Base-by-base conservation (phyloP, 257 asterid species). In the Plantago ovata region DNA sequence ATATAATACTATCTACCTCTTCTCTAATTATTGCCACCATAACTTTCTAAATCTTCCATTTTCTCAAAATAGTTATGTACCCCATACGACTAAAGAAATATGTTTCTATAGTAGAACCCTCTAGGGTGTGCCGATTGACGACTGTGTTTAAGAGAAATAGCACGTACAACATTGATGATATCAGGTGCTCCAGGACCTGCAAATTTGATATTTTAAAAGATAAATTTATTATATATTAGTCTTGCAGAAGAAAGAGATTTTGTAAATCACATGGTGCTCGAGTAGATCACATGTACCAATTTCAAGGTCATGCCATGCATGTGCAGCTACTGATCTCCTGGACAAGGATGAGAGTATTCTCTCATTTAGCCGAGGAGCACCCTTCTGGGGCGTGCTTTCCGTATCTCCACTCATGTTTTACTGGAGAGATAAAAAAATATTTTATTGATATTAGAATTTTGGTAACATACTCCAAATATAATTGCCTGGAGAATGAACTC, bases 131-230 rank as follows among this genome's bases (percentile, higher is more conserved):
- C 20, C 53, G 16, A 28, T 9, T 8, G 10, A 49, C 0, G 23
- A 49, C 12, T 16, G 10, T 24, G 23, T 2, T 24, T 4, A 24
- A 48, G 23, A 16, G 18, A 7, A 48, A 19, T 48, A 48, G 53
- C 51, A 68, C 84, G 9, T 77, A 83, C 91, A 61, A 73, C 86
- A 63, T 80, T 83, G 53, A 83, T 50, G 56, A 80, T 61, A 16
- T 64, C 50, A 3, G 92, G 90, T 49, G 90, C 90, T 62, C 74
- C 90, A 38, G 86, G 77, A 57, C 90, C 86, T 80, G 77, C 75
- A 64, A 51, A 56, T 44, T 20, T 13, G 3, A 12, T 9, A 10
- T 49, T 22, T 24, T 24, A 24, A 2, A 5, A 24, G 2, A 24
- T 24, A 24, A 2, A 24, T 24, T 5, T 2, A 24, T 24, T n/a